phyloP scores from a whole-genome alignment of 2,329 filamentous ascomycete genomes.

The Ceratocystis lukuohia region DNA sequence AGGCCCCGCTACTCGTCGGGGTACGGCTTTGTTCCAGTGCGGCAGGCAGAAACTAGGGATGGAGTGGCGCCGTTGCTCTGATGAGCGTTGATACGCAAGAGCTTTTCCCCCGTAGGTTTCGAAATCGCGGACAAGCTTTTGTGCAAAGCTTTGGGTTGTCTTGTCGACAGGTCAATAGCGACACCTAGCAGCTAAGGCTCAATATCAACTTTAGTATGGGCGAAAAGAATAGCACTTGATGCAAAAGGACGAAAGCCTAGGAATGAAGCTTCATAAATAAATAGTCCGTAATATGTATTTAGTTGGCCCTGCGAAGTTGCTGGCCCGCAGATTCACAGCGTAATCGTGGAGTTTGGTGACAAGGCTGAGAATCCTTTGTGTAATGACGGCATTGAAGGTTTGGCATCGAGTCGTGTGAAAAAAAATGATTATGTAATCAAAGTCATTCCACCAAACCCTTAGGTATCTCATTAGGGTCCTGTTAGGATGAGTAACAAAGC shows the following conservation, averaged over 20 bases:
- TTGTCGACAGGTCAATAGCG: no score
- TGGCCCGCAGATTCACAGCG: background rate
- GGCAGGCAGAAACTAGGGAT: no score
- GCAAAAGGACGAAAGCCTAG: background rate
- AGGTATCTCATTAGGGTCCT: background rate
- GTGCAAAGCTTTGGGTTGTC: no score
- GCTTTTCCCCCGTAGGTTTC: no score
- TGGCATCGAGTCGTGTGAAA: background rate
- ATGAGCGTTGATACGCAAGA: no score
- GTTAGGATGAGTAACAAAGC: background rate
- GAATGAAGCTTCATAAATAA: background rate
- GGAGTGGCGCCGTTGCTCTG: no score
- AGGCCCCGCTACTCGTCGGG: no score
- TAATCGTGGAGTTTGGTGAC: background rate
- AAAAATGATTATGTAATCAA: background rate
- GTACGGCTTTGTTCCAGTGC: no score
- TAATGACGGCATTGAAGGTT: background rate
- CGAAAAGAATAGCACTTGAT: background rate
- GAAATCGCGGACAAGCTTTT: no score
- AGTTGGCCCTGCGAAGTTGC: background rate
- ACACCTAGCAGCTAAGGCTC: background rate
- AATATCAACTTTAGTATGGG: background rate
- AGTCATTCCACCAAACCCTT: background rate
- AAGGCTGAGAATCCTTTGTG: background rate
- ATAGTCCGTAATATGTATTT: conserved; percentile 2